These are phyloP conservation scores for Vachellia collinsii DNA, from an alignment of 306 rosid genomes.

Conservation along the genomic window DNA sequence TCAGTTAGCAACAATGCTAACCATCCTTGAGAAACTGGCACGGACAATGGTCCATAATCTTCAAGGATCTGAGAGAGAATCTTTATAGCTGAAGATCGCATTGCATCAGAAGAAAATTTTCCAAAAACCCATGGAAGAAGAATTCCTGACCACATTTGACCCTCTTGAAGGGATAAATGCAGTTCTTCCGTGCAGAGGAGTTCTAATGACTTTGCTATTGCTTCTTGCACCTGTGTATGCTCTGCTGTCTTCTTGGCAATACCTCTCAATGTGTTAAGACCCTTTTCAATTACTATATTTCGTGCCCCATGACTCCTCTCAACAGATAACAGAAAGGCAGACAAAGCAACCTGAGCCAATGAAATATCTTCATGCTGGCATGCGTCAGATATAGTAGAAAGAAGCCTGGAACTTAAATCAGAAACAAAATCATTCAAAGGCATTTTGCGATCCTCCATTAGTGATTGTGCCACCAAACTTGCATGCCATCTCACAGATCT, in stretches of 20 bases:
- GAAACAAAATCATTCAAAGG: constrained; percentile 81
- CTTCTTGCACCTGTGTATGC: constrained; percentile 79
- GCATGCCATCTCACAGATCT: constrained; percentile 99
- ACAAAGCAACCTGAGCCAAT: constrained; percentile 75
- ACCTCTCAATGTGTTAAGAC: constrained; percentile 81
- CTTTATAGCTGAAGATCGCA: constrained; percentile 71
- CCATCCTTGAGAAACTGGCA: constrained; percentile 96
- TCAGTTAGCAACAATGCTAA: constrained; percentile 72
- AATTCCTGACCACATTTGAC: constrained; percentile 93
- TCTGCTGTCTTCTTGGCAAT: constrained; percentile 64
- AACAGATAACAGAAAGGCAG: constrained; percentile 86
- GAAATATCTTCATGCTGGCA: constrained; percentile 77
- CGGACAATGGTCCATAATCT: constrained; percentile 70
- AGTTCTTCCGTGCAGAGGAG: constrained; percentile 64
- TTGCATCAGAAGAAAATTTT: constrained; percentile 64
- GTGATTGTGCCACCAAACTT: constrained; percentile 76
- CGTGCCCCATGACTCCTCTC: constrained; percentile 72
- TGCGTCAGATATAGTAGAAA: constrained; percentile 83
- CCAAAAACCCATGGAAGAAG: constrained; percentile 88
- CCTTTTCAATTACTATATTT: constrained; percentile 80
- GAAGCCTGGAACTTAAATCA: constrained; percentile 92
- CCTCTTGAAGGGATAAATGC: constrained; percentile 80
- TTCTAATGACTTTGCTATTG: constrained; percentile 79
- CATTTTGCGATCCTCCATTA: constrained; percentile 68
- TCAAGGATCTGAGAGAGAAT: constrained; percentile 79